Evolutionary conservation across 495 filamentous ascomycete species (phyloP).

Genomic region (Cryomyces antarcticus): DNA sequence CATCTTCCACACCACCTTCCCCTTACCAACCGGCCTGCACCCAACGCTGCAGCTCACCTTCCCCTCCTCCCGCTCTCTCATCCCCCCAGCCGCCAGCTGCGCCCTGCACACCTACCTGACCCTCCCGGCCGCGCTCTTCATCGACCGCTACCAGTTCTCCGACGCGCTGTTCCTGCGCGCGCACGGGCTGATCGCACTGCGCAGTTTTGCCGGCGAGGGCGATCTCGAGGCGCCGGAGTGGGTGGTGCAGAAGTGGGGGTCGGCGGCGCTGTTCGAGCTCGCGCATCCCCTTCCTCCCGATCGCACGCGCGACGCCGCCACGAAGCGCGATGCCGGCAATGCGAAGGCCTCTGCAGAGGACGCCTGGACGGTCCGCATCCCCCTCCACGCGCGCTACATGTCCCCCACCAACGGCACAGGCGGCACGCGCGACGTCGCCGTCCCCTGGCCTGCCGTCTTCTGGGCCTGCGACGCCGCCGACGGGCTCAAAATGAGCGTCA

Average conservation of each 20-base stretch:
- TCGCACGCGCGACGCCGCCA: slow-evolving; percentile 9
- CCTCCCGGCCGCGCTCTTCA: slow-evolving; percentile 65
- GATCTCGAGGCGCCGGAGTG: slow-evolving; percentile 91
- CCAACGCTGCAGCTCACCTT: slow-evolving; percentile 40
- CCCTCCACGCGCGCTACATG: slow-evolving; percentile 79
- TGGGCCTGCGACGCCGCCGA: slow-evolving; percentile 75
- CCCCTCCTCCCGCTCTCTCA: slow-evolving; percentile 15
- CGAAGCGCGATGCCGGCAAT: not conserved
- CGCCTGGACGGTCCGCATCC: slow-evolving; percentile 54
- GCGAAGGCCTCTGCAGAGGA: not conserved
- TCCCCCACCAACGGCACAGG: slow-evolving; percentile 32
- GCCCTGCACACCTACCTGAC: slow-evolving; percentile 67
- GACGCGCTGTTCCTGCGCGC: slow-evolving; percentile 53
- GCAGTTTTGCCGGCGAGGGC: slow-evolving; percentile 52
- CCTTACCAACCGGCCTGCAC: slow-evolving; percentile 64
- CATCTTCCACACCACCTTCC: slow-evolving; percentile 32
- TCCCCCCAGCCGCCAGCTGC: slow-evolving; percentile 28
- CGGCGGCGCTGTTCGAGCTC: slow-evolving; percentile 56
- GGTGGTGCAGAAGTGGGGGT: slow-evolving; percentile 59
- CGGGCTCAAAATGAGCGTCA: slow-evolving; percentile 49
- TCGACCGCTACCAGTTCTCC: slow-evolving; percentile 68
- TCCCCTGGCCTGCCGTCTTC: slow-evolving; percentile 70
- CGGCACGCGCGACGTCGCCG: slow-evolving; percentile 15
- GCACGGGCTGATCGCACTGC: slow-evolving; percentile 50
- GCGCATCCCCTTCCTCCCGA: slow-evolving; percentile 23